phyloP scores from a whole-genome alignment of 495 filamentous ascomycete species.

The Aspergillus indologenus region DNA sequence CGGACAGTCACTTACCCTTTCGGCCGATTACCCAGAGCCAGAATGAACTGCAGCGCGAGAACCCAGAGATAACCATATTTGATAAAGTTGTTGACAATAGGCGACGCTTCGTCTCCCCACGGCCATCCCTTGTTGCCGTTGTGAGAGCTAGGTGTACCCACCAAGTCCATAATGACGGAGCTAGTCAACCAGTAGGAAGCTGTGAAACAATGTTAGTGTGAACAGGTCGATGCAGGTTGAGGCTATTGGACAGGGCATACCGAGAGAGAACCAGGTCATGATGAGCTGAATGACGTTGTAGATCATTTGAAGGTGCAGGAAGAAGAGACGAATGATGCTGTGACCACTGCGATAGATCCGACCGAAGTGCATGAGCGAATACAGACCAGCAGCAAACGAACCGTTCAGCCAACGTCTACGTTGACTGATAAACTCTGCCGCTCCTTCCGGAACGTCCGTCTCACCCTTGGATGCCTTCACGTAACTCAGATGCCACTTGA shows the following conservation, averaged over 20 bases:
- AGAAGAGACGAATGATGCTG: conserved; percentile 92
- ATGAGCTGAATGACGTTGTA: conserved; percentile 87
- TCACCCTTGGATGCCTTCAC: conserved; percentile 98
- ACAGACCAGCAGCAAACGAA: conserved; percentile 94
- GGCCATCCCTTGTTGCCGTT: conserved; percentile 55
- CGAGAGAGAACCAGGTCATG: conserved; percentile 92
- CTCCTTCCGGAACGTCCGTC: conserved; percentile 96
- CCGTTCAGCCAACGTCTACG: conserved; percentile 97
- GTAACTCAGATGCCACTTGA: conserved; percentile 97
- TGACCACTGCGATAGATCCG: conserved; percentile 97
- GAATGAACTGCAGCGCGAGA: conserved; percentile 88
- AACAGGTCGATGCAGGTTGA: neutral
- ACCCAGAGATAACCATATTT: conserved; percentile 91
- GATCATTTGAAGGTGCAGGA: conserved; percentile 90
- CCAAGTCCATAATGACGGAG: conserved; percentile 92
- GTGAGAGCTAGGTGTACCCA: conserved; percentile 61
- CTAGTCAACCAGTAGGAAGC: conserved; percentile 93
- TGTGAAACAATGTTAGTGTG: conserved; percentile 21
- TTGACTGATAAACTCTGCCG: conserved; percentile 93
- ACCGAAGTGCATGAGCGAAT: conserved; percentile 96
- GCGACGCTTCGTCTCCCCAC: conserved; percentile 80
- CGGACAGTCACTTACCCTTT: conserved; percentile 59
- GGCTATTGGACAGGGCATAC: conserved; percentile 45
- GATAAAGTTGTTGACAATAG: conserved; percentile 85
- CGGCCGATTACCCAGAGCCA: conserved; percentile 91